Evolutionary conservation across 345 rosid genomes (phyloP), one percentile per base, ranked within the genome.

Genomic region (Aquilaria sinensis): DNA sequence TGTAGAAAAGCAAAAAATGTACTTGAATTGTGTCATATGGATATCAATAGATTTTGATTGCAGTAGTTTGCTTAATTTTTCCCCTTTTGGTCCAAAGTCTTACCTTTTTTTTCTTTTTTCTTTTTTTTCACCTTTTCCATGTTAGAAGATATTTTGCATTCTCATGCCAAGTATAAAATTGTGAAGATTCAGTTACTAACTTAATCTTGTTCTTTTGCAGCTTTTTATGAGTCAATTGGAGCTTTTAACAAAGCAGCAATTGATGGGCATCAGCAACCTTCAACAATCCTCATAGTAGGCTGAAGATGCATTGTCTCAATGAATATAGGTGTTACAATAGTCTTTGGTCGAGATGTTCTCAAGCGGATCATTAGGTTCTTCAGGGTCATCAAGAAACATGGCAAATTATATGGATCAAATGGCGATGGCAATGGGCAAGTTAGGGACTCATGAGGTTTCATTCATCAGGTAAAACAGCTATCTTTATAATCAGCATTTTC

Each of bases 361-460:
- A 12, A 91, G 82, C 10, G 99, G 97, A 60, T 73, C 96, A 49
- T 90, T 85, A 23, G 97, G 96, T 50, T 78, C 89, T 16, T 23
- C 23, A 23, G 23, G 23, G 23, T 23, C 23, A 23, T 87, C 96
- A 47, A 87, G 91, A 56, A 87, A 91, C 49, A 93, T 91, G 32
- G 96, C 97, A 30, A 91, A 83, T 72, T 94, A 90, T 75, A 91
- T 91, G 97, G 99, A 97, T 67, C 97, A 94, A 71, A 94, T 94
- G 97, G 99, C 99, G 41, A 94, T 94, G 99, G 99, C 97, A 48
- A 94, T 94, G 99, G 99, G 99, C 60, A 91, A 91, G 78, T 79
- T 94, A 51, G 97, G 96, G 15, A 94, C 96, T 12, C 95, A 88
- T 0, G 91, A 67, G 96, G 99, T 12, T 91, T 94, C 64, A 90